Percentiles rank a stretch among this genome's conserved stretches.
phyloP scores from a whole-genome alignment of 1,284 basidiomycete genomes.

The Fistulinella staudtii region DNA sequence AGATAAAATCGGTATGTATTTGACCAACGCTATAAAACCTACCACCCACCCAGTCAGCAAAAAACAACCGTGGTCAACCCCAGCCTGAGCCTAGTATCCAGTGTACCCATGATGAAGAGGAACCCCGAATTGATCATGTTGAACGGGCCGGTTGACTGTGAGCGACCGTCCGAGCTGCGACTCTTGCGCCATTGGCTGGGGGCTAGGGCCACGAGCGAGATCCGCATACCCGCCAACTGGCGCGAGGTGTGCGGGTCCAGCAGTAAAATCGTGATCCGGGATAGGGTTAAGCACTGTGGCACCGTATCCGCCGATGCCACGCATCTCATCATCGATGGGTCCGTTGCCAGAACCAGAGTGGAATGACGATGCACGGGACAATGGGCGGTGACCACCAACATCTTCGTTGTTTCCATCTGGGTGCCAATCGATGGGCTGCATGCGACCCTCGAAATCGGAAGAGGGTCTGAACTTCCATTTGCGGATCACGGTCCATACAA shows the following conservation, averaged over 20 bases:
- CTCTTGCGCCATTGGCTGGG: slow-evolving; percentile 62
- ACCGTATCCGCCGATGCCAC: slow-evolving; percentile 26
- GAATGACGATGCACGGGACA: slow-evolving; percentile 66
- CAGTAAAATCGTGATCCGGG: slow-evolving; percentile 80
- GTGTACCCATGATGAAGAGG: slow-evolving; percentile 61
- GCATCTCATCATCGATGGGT: slow-evolving; percentile 39
- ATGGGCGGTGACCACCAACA: slow-evolving; percentile 44
- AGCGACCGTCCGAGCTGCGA: slow-evolving; percentile 42
- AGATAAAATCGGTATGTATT: slow-evolving; percentile 6
- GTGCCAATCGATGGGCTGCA: slow-evolving; percentile 82
- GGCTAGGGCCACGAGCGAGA: slow-evolving; percentile 61
- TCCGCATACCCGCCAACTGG: slow-evolving; percentile 77
- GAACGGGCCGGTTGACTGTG: slow-evolving; percentile 37
- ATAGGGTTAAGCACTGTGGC: slow-evolving; percentile 38
- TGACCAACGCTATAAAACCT: too few relatives aligned
- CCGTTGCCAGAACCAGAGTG: slow-evolving; percentile 55
- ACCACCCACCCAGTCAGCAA: too few relatives aligned
- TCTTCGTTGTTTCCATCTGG: slow-evolving; percentile 57
- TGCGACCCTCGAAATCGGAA: slow-evolving; percentile 74
- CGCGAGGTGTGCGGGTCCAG: slow-evolving; percentile 52
- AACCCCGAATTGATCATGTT: slow-evolving; percentile 51
- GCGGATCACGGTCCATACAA: slow-evolving; percentile 85
- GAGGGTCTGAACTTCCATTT: slow-evolving; percentile 87
- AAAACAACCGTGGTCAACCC: too few relatives aligned
- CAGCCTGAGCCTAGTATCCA: too few relatives aligned